phyloP scores from a whole-genome alignment of 2,329 filamentous ascomycete genomes.

The Paecilomyces fulvus region DNA sequence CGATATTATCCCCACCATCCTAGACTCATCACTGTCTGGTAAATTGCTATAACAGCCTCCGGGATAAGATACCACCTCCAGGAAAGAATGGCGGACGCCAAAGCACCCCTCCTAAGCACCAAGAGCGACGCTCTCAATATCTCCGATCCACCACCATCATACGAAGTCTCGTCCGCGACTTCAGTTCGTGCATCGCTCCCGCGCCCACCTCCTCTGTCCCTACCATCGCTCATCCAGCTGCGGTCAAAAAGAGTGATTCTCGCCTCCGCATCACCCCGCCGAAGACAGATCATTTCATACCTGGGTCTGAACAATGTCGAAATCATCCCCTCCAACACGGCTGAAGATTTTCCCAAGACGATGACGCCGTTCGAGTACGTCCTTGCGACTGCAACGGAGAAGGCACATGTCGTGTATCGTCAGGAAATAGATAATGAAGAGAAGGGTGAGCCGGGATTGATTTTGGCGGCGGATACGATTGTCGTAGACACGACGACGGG shows the following conservation, averaged over 20 bases:
- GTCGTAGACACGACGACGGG: conserved; percentile 65
- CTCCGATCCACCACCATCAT: conserved; percentile 26
- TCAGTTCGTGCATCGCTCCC: conserved; percentile 18
- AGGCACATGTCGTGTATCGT: conserved; percentile 67
- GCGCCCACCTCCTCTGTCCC: conserved; percentile 54
- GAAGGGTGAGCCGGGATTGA: conserved; percentile 66
- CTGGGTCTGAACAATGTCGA: conserved; percentile 76
- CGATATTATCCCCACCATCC: not conserved
- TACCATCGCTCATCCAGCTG: conserved; percentile 71
- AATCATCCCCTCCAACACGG: conserved; percentile 70
- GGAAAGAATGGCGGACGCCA: not conserved
- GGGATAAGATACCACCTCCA: not conserved
- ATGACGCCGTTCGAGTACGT: conserved; percentile 87
- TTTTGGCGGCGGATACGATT: conserved; percentile 85
- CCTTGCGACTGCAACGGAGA: conserved; percentile 72
- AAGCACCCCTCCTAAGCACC: conserved; percentile 18
- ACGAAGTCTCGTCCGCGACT: conserved; percentile 14
- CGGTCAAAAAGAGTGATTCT: conserved; percentile 76
- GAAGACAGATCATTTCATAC: conserved; percentile 69
- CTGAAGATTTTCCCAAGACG: conserved; percentile 76
- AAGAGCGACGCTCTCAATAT: conserved; percentile 8
- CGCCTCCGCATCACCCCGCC: conserved; percentile 78
- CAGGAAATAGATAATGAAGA: conserved; percentile 48
- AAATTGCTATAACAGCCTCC: not conserved
- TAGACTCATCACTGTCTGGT: not conserved